Evolutionary conservation across 805 yeast genomes (phyloP).

Genomic region (Hyphopichia homilentoma): DNA sequence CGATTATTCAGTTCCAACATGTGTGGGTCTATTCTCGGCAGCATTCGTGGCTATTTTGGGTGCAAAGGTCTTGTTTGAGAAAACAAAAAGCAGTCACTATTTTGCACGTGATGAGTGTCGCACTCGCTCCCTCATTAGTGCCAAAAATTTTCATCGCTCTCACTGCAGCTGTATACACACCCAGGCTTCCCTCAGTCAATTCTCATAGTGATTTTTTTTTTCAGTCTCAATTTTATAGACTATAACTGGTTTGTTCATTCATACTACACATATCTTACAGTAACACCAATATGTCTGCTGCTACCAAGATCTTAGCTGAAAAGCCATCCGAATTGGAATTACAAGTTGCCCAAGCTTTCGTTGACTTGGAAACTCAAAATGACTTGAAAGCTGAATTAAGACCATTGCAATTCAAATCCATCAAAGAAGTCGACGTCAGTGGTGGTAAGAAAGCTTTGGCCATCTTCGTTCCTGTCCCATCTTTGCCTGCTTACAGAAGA

Average conservation of each 20-base stretch:
- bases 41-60: too few species aligned
- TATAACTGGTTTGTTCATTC: background rate
- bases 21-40: too few species aligned
- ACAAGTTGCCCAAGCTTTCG: conserved; percentile 98
- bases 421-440: conserved; percentile 95
- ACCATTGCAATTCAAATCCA: conserved; percentile 97
- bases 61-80: too few species aligned
- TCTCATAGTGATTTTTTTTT: conserved; percentile 9
- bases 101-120: background rate
- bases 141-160: too few species aligned
- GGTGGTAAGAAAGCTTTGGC: conserved; percentile 99
- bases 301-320: conserved; percentile 89
- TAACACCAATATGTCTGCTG: conserved; percentile 83
- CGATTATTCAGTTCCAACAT: too few species aligned
- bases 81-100: background rate
- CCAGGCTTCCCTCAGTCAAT: too few species aligned
- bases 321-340: conserved; percentile 98
- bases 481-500: conserved; percentile 89
- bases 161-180: too few species aligned
- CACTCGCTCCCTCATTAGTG: too few species aligned
- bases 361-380: conserved; percentile 93
- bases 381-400: conserved; percentile 97
- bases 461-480: conserved; percentile 97
- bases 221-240: background rate
- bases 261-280: background rate